These are phyloP conservation scores for Cutaneotrichosporon sp. DNA, from an alignment of 1,284 basidiomycete species.

Conservation along the genomic window DNA sequence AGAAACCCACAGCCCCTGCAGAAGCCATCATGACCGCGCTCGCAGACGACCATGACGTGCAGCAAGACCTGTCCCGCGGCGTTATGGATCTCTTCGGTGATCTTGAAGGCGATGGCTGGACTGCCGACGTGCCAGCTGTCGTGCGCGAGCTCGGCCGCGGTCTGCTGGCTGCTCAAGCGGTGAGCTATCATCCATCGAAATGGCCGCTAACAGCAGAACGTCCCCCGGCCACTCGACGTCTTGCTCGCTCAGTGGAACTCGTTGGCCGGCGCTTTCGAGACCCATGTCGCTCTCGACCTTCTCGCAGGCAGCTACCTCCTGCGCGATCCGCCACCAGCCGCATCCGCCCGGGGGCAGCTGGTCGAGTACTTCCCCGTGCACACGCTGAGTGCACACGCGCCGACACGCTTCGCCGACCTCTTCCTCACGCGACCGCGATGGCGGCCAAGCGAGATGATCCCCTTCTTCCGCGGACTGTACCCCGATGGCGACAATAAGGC, in stretches of 20 bases:
- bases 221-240: constrained; percentile 49
- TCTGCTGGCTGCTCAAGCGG: constrained; percentile 65
- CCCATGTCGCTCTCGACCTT: constrained; percentile 58
- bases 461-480: constrained; percentile 76
- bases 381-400: constrained; percentile 67
- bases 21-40: constrained; percentile 58
- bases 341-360: constrained; percentile 29
- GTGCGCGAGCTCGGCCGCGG: constrained; percentile 57
- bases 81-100: constrained; percentile 77
- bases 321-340: constrained; percentile 26
- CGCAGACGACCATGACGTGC: constrained; percentile 71
- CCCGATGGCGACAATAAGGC: constrained; percentile 70
- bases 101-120: constrained; percentile 44
- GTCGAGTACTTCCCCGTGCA: constrained; percentile 72
- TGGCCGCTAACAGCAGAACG: constrained; percentile 59
- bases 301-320: constrained; percentile 69
- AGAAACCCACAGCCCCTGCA: background rate
- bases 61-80: constrained; percentile 62
- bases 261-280: constrained; percentile 69
- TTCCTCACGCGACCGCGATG: constrained; percentile 75
- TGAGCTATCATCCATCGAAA: constrained; percentile 41
- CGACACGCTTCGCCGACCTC: constrained; percentile 74
- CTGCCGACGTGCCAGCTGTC: constrained; percentile 31
- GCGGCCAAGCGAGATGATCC: constrained; percentile 73
- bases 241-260: constrained; percentile 68